Evolutionary conservation across 106 monocot genomes (phyloP).

Genomic region (Platanthera guangdongensis): DNA sequence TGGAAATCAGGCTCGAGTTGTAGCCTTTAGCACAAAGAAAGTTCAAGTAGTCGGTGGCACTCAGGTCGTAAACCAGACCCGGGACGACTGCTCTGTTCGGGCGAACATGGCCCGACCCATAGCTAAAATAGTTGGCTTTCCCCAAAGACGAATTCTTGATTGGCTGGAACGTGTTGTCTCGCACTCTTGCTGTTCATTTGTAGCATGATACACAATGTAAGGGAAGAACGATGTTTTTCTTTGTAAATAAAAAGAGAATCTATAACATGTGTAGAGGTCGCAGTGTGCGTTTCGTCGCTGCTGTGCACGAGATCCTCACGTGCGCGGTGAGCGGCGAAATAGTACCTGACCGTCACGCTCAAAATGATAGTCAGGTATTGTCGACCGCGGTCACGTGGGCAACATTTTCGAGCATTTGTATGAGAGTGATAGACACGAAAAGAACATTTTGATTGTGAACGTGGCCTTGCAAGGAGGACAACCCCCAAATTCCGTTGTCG

Average conservation of each 20-base stretch:
- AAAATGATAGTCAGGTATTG: background rate
- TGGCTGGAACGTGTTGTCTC: conserved; percentile 24
- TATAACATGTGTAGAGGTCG: too few relatives aligned
- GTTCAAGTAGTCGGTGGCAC: conserved; percentile 31
- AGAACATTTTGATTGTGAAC: background rate
- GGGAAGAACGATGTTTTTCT: too few relatives aligned
- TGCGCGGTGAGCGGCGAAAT: too few relatives aligned
- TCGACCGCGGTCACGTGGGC: too few relatives aligned
- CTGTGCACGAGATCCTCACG: too few relatives aligned
- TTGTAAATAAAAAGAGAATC: too few relatives aligned
- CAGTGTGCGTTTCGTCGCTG: too few relatives aligned
- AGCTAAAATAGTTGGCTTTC: conserved; percentile 30
- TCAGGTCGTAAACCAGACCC: conserved; percentile 56
- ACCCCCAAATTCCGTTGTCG: too few relatives aligned
- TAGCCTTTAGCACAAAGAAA: conserved; percentile 47
- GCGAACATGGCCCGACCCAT: conserved; percentile 48
- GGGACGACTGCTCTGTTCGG: conserved; percentile 59
- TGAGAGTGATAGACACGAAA: background rate
- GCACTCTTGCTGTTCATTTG: conserved; percentile 26
- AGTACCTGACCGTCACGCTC: background rate
- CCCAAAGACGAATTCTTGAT: conserved; percentile 31
- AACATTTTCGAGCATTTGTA: background rate
- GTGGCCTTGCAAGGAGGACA: background rate
- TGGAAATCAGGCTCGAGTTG: conserved; percentile 39
- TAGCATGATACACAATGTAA: background rate